phyloP scores from a whole-genome alignment of 2,329 filamentous ascomycete genomes.

The Venturia effusa region DNA sequence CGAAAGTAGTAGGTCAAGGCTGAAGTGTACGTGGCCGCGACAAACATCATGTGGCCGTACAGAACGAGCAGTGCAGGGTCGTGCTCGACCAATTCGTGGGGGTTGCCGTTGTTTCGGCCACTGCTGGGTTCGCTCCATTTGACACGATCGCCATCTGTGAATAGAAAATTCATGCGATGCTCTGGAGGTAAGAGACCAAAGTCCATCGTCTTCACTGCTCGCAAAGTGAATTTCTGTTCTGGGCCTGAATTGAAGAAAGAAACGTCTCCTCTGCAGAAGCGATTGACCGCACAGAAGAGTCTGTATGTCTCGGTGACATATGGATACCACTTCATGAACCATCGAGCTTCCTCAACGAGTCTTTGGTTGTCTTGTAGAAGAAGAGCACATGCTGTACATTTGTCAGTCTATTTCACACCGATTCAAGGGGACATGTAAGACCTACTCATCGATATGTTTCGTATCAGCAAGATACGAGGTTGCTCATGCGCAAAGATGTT shows the following conservation, averaged over 20 bases:
- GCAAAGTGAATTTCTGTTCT: slow-evolving; percentile 80
- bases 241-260: slow-evolving; percentile 71
- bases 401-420: slow-evolving; percentile 15
- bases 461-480: slow-evolving; percentile 58
- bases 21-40: slow-evolving; percentile 70
- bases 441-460: slow-evolving; percentile 66
- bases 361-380: slow-evolving; percentile 68
- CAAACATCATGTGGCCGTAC: slow-evolving; percentile 83
- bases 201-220: slow-evolving; percentile 87
- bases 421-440: slow-evolving; percentile 6
- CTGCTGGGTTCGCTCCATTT: slow-evolving; percentile 25
- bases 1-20: slow-evolving; percentile 80
- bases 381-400: slow-evolving; percentile 62
- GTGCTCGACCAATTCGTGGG: slow-evolving; percentile 39
- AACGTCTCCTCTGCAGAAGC: slow-evolving; percentile 60
- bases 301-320: slow-evolving; percentile 65
- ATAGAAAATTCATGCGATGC: slow-evolving; percentile 33
- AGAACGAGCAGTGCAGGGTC: slow-evolving; percentile 77
- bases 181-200: slow-evolving; percentile 47
- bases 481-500: slow-evolving; percentile 69
- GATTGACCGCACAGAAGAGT: slow-evolving; percentile 68
- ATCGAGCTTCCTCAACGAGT: slow-evolving; percentile 63
- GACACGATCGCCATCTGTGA: slow-evolving; percentile 26
- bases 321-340: slow-evolving; percentile 73
- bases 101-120: slow-evolving; percentile 24